Evolutionary conservation across 2,329 filamentous ascomycete genomes (phyloP), one percentile per base, ranked within the genome.

Genomic region (Xylariaceae sp.): DNA sequence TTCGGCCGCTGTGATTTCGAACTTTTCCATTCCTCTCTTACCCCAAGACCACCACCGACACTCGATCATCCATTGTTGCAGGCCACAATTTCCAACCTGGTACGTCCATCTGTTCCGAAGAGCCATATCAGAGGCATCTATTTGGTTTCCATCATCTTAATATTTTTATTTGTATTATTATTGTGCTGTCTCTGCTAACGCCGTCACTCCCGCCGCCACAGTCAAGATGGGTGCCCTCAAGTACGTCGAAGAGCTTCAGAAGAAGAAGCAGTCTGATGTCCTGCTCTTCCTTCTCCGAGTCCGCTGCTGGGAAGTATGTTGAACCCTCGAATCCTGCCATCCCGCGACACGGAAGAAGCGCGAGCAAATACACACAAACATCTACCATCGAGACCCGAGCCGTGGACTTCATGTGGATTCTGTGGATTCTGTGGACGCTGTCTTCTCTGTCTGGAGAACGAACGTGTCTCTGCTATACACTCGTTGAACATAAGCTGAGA

Each of bases 221-320:
- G 82, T 75, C 77, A 85, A 93, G 87, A 97, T 97, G 94, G 94
- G 94, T 90, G 93, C 93, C 85, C 91, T 97, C 82, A 99, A 99
- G 85, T 99, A 96, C 86, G 91, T 99, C 83, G 95, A 99, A 88
- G 94, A 99, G 88, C 89, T 99, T 85, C 92, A 97, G 82, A 97
- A 99, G 92, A 97, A 96, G 91, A 99, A 99, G 92, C 94, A 99
- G 89, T 96, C 91, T 80, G 94, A 99, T 87, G 89, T 99, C 78
- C 90, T 97, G 85, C 92, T 92, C 85, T 99, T 99, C 88, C 89
- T 99, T 83, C 91, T 97, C 82, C 93, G 92, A 80, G 92, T 96
- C 78, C 92, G 94, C 84, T 99, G 94, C 92, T 99, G 94, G 94
- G 94, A 99, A 90, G 93, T 93, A 85, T 83, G 86, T 85, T 84